A percentile compares a stretch with the other conserved stretches of the same genome.
Conservation (phyloP, 139 green algal species). For the Chlorella ohadii region DNA sequence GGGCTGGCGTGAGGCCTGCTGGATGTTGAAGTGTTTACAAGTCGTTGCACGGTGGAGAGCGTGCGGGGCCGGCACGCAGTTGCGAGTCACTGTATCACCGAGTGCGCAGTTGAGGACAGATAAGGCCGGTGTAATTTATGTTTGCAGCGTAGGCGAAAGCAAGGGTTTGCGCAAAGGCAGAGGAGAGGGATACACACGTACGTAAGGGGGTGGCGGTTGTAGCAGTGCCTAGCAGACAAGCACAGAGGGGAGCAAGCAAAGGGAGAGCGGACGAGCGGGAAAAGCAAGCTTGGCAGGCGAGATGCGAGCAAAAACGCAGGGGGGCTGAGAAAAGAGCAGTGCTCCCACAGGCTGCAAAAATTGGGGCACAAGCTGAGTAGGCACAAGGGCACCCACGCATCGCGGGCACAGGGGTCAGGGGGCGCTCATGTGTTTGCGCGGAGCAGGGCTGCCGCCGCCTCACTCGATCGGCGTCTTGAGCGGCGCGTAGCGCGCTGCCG, state of each 20-base stretch:
- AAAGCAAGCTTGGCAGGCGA: not conserved
- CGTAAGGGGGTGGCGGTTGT: no score
- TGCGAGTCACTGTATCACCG: no score
- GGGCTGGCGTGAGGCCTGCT: not conserved
- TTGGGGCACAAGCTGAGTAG: not conserved
- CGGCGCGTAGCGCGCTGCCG: not conserved
- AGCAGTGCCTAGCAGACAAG: no score
- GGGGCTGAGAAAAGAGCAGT: not conserved
- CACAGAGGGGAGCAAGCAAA: no score
- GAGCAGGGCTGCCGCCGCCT: not conserved
- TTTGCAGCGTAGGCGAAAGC: not conserved
- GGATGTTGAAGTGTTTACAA: not conserved
- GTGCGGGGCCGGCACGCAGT: no score
- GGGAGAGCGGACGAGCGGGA: no score
- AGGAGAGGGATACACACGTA: no score
- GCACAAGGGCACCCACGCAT: not conserved
- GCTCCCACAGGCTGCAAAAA: no score
- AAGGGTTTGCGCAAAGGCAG: no score
- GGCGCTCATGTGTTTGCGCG: not conserved
- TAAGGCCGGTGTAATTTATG: not conserved
- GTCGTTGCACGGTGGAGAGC: no score
- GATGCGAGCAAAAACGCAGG: not conserved
- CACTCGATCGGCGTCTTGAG: constrained; percentile 15
- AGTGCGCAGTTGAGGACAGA: no score
- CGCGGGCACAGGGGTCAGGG: not conserved